Conservation (phyloP, 345 rosid species). For the Noccaea caerulescens region DNA sequence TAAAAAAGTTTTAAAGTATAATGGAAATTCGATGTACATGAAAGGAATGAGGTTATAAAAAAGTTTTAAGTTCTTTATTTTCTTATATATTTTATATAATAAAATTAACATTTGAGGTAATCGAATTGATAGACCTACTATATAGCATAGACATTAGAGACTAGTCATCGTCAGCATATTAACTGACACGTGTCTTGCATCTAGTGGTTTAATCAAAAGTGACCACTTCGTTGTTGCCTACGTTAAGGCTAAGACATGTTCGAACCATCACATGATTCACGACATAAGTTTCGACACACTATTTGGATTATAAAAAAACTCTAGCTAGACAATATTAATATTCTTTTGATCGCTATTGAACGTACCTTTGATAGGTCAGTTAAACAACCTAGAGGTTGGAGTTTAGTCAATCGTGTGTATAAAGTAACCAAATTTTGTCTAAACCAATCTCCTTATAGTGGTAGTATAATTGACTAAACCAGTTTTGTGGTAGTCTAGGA, state of each 20-base stretch:
- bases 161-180: constrained; percentile 18
- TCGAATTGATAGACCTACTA: background rate
- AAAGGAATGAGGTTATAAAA: too few relatives aligned
- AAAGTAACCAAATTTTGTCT: too few relatives aligned
- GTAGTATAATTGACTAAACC: too few relatives aligned
- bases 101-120: background rate
- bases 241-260: constrained; percentile 37
- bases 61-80: too few relatives aligned
- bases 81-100: too few relatives aligned
- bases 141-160: background rate
- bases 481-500: too few relatives aligned
- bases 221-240: constrained; percentile 25
- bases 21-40: too few relatives aligned
- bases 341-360: constrained; percentile 2
- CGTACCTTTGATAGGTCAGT: constrained; percentile 24
- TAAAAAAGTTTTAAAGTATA: too few relatives aligned
- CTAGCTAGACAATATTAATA: background rate
- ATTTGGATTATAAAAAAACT: background rate
- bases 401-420: background rate
- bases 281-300: constrained; percentile 22
- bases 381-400: background rate
- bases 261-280: constrained; percentile 42
- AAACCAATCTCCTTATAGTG: too few relatives aligned
- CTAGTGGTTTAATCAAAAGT: constrained; percentile 26
- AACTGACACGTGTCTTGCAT: constrained; percentile 12